Base-by-base conservation (phyloP, 768 basidiomycete species). In the Austroboletus eburneus region DNA sequence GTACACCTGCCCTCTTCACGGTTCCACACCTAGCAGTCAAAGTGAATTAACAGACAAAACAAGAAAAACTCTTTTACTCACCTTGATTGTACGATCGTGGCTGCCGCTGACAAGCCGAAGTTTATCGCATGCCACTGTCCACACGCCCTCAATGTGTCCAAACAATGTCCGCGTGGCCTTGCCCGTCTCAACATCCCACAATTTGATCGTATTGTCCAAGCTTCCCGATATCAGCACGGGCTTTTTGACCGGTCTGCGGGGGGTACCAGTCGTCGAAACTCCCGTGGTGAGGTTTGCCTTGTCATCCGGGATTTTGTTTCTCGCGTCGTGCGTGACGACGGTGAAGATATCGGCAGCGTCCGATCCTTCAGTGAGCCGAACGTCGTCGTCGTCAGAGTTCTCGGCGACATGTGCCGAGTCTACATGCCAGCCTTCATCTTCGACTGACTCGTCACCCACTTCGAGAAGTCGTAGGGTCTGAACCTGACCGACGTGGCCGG, bases 101-200 rank as follows among this genome's bases (percentile, higher is more conserved):
- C 91, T 94, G 7, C 83, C 94, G 43, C 89, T 93, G 21, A 93
- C 92, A 40, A 99, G 72, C 43, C 95, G 75, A 58, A 98, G 74
- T 61, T 91, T 87, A 66, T 99, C 93, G 54, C 86, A 83, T 20
- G 91, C 92, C 24, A 98, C 87, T 3, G 83, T 85, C 96, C 96
- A 99, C 16, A 99, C 92, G 44, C 96, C 96, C 63, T 99, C 96
- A 57, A 98, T 93, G 65, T 97, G 94, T 2, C 94, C 96, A 64
- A 99, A 99, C 51, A 94, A 77, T 34, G 96, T 97, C 58, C 79
- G 74, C 39, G 79, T 70, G 20, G 83, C 75, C 58, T 84, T 81
- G 33, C 86, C 91, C 2, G 83, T 79, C 57, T 94, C 91, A 22
- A 98, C 80, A 59, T 98, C 92, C 96, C 96, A 99, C 34, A 94